Percentiles rank a stretch among this genome's conserved stretches.
These are phyloP conservation scores for Aspergillus viridinutans DNA, from an alignment of 2,329 filamentous ascomycete genomes.

Conservation along the genomic window DNA sequence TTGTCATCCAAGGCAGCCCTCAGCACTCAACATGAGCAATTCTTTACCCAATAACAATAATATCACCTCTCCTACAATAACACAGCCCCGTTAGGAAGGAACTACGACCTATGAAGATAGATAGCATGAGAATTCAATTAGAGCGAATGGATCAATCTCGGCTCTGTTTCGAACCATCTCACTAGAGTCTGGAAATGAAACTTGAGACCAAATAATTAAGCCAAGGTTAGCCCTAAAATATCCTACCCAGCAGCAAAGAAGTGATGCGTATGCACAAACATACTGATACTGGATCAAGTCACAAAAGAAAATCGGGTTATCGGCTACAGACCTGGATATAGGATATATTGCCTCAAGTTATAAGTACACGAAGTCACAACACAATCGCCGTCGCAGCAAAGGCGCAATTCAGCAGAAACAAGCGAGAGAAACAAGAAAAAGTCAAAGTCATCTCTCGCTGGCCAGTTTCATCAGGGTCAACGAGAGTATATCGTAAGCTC, in stretches of 20 bases:
- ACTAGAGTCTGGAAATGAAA: background rate
- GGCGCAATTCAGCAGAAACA: background rate
- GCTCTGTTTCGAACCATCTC: background rate
- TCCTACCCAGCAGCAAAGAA: background rate
- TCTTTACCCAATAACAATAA: background rate
- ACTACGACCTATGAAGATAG: background rate
- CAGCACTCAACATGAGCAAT: background rate
- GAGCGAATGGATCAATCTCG: background rate
- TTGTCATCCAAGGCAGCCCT: background rate
- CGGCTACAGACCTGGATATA: background rate
- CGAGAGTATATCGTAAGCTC: slow-evolving; percentile 9
- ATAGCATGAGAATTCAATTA: background rate
- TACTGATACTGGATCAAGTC: background rate
- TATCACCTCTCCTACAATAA: background rate
- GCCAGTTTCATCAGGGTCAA: slow-evolving; percentile 7
- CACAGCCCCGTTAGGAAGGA: background rate
- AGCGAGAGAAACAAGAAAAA: slow-evolving; percentile 15
- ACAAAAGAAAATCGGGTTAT: background rate
- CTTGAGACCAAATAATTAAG: background rate
- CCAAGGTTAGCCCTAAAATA: background rate
- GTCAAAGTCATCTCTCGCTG: slow-evolving; percentile 9
- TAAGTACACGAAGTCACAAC: background rate
- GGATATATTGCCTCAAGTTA: background rate
- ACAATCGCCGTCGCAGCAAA: background rate
- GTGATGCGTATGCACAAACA: background rate